phyloP scores from a whole-genome alignment of 495 filamentous ascomycete genomes.

The Cladorrhinum samala region DNA sequence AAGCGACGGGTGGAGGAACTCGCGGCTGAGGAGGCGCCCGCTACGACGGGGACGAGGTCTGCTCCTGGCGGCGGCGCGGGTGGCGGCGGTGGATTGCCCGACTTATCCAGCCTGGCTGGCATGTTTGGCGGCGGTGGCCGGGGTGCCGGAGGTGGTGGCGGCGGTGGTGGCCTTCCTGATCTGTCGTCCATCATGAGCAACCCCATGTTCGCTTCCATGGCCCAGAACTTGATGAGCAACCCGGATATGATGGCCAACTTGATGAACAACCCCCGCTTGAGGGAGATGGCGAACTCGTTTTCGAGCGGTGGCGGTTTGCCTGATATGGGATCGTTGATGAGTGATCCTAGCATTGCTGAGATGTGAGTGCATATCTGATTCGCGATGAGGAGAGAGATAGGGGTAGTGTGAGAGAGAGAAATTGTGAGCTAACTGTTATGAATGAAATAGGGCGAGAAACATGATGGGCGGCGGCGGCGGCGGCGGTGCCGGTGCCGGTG shows the following conservation, averaged over 20 bases:
- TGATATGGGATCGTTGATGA: constrained; percentile 76
- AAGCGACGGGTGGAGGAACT: constrained; percentile 75
- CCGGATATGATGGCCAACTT: constrained; percentile 81
- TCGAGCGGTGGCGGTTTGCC: constrained; percentile 76
- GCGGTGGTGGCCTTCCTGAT: constrained; percentile 75
- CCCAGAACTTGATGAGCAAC: constrained; percentile 94
- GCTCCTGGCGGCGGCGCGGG: constrained; percentile 37
- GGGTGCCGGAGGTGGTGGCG: constrained; percentile 47
- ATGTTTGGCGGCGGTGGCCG: constrained; percentile 58
- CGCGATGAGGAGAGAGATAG: too few species aligned
- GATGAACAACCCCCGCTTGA: constrained; percentile 87
- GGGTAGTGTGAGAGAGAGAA: too few species aligned
- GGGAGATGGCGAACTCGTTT: constrained; percentile 72
- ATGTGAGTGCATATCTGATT: constrained; percentile 58
- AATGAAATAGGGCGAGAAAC: constrained; percentile 67
- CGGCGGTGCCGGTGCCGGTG: constrained; percentile 41
- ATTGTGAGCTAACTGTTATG: too few species aligned
- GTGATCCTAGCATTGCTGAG: constrained; percentile 82
- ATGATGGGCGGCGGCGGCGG: constrained; percentile 61
- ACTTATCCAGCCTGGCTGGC: constrained; percentile 51
- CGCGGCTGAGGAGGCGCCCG: constrained; percentile 39
- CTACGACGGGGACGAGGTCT: constrained; percentile 13
- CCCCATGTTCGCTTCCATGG: constrained; percentile 95
- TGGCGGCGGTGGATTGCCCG: constrained; percentile 39
- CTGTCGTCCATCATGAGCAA: constrained; percentile 83